Evolutionary conservation across 495 filamentous ascomycete genomes (phyloP), one percentile per base, ranked within the genome.

Genomic region (Aspergillus indologenus): DNA sequence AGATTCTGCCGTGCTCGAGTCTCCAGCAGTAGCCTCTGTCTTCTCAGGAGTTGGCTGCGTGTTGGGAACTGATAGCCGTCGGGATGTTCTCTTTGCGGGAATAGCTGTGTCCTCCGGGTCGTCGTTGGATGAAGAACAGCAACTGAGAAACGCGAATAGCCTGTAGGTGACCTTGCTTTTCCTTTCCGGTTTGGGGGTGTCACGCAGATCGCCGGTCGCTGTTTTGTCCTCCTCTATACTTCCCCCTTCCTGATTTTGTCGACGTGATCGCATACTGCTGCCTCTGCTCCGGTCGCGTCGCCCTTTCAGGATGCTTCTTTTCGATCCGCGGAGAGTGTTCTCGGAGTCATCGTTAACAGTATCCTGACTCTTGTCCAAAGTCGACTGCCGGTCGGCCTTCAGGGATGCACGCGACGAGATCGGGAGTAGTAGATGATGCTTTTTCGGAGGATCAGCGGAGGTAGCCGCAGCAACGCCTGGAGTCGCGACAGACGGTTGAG

Each of bases 81-180:
- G 81, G 65, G 69, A 77, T 63, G 82, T 84, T 66, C 85, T 87
- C 75, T 92, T 92, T 34, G 84, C 76, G 48, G 88, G 85, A 21
- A 88, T 71, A 44, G 76, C 65, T 45, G 78, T 67, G 45, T 89
- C 89, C 43, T 85, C 83, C 54, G 75, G 71, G 58, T 85, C 76
- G 3, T 83, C 74, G 56, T 86, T 83, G n/a, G 82, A 83, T 47
- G 86, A 83, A 26, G 86, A 85, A 70, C 91, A 96, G 77, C 92
- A 96, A 53, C 82, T 87, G 50, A 96, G 76, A 56, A 94, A 85
- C 23, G 89, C 79, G 20, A 95, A 74, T 42, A 96, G 74, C 11
- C 84, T 73, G 26, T 65, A 71, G 44, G 72, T 55, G 8, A 64
- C 60, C 60, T 72, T 80, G 53, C 75, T 77, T 70, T 83, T 84